Evolutionary conservation across 2,329 filamentous ascomycete genomes (phyloP), one percentile per base, ranked within the genome.

Genomic region (Blastomyces emzantsi): DNA sequence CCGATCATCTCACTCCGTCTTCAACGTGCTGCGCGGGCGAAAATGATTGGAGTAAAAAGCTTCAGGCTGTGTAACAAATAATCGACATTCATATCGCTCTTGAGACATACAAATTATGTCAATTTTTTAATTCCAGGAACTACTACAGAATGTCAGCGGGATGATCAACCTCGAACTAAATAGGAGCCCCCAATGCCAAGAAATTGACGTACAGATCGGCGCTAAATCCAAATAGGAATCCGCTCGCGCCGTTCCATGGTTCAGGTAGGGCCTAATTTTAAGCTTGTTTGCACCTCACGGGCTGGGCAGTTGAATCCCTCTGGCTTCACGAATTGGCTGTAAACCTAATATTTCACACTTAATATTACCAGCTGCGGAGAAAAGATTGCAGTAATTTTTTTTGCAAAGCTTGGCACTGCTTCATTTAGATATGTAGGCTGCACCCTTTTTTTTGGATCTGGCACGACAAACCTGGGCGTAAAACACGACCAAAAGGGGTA

Each of bases 201-300:
- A 54, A 19, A 3, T 2, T 2, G 17, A 1, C 19, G 5, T 0
- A 1, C 2, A 39, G n/a, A 39, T 39, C 33, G 8, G 17, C 33
- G 33, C 54, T 56, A 56, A 56, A 39, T 22, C 30, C 11, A 39
- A 56, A 56, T 33, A 55, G 52, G 52, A 55, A 55, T 55, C 17
- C 19, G 52, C 30, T 55, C 8, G 1, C 8, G 8, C 11, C 15
- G 25, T 55, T 55, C 52, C 52, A 33, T 55, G 52, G 52, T 36
- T 55, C 52, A 30, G 52, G 9, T 22, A 52, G 28, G 52, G 52
- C 28, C n/a, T 19, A 33, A 19, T 39, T 56, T 39, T 39, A 36
- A 56, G 54, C 54, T 56, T 56, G 54, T 39, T 56, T 56, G 54
- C 30, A 56, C 54, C 17, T 56, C 54, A 30, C 28, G n/a, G n/a